Evolutionary conservation across 148 eudicot genomes (phyloP).

Genomic region (Rhododendron henanense): DNA sequence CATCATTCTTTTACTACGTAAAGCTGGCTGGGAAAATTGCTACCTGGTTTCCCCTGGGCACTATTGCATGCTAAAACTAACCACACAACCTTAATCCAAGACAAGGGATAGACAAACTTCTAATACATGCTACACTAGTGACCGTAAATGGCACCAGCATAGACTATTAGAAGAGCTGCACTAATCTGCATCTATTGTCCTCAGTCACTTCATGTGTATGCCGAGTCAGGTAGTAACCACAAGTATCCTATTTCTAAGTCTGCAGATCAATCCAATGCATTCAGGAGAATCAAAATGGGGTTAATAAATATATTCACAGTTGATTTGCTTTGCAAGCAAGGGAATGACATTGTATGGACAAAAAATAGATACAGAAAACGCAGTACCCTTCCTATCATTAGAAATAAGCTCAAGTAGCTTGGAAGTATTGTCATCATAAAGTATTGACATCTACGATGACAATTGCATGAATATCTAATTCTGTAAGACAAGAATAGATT

Average conservation of each 20-base stretch:
- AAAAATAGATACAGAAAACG: background rate
- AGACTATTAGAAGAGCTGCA: background rate
- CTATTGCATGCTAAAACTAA: background rate
- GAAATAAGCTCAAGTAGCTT: background rate
- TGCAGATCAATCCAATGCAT: background rate
- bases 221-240: background rate
- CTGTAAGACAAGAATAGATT: background rate
- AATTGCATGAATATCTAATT: background rate
- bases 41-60: background rate
- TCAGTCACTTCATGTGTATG: background rate
- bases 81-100: background rate
- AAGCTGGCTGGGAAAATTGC: background rate
- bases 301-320: background rate
- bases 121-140: background rate
- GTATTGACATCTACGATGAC: background rate
- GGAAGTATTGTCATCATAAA: background rate
- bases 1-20: background rate
- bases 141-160: background rate
- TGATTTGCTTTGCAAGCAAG: background rate
- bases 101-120: background rate
- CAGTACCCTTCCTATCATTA: background rate
- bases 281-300: background rate
- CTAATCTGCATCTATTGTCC: background rate
- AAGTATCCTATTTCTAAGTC: background rate
- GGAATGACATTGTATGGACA: background rate